phyloP scores from a whole-genome alignment of 345 rosid species.

The Salix dunnii region DNA sequence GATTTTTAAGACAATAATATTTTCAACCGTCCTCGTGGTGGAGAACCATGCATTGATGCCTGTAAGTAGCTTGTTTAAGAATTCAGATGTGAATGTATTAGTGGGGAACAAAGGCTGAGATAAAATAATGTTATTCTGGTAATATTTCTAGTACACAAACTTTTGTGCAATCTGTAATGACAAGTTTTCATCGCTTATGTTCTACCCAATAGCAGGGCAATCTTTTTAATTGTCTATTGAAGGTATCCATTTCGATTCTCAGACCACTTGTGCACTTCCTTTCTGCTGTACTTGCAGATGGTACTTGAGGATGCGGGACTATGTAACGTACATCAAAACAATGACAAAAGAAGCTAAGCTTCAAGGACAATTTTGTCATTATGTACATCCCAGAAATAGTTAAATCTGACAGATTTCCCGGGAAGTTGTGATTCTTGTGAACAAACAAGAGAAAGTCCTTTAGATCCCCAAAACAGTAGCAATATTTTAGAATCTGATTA shows the following conservation, averaged over 20 bases:
- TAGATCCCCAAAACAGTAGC: slow-evolving; percentile 15
- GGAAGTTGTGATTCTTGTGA: slow-evolving; percentile 12
- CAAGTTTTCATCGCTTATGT: background rate
- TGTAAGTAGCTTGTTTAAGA: background rate
- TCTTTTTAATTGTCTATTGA: background rate
- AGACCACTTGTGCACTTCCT: background rate
- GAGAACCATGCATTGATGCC: background rate
- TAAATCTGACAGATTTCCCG: slow-evolving; percentile 15
- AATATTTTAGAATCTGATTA: background rate
- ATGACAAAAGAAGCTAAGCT: background rate
- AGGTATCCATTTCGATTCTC: background rate
- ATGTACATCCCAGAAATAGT: background rate
- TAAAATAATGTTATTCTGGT: background rate
- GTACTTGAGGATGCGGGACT: background rate
- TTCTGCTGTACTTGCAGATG: background rate
- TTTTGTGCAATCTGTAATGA: background rate
- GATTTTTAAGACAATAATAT: background rate
- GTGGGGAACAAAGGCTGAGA: background rate
- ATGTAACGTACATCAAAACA: background rate
- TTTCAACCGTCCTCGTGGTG: background rate
- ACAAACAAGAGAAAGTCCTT: background rate
- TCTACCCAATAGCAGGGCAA: background rate
- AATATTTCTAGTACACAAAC: background rate
- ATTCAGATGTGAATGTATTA: background rate
- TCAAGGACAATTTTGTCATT: background rate